These are phyloP conservation scores for Leccinum boreale DNA, from an alignment of 768 basidiomycete species.

Conservation along the genomic window DNA sequence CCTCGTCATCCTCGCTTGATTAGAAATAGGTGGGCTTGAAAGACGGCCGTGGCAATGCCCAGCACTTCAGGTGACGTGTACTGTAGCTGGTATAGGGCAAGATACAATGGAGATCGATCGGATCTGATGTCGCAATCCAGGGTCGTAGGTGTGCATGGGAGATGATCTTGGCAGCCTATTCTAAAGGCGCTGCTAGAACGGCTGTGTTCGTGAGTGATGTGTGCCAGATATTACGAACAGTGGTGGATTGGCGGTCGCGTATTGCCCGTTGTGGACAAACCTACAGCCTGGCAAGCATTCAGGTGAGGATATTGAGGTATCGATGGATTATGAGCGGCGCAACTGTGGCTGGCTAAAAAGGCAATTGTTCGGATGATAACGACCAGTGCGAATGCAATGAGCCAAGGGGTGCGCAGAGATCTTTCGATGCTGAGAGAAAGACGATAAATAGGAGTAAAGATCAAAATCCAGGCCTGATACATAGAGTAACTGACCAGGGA, in stretches of 20 bases:
- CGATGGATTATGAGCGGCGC: conserved; percentile 1
- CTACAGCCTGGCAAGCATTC: neutral
- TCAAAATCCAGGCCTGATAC: neutral
- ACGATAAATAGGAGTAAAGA: neutral
- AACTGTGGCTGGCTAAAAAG: neutral
- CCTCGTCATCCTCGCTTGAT: conserved; percentile 14
- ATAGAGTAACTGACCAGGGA: neutral
- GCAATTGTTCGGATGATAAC: neutral
- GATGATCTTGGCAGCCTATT: neutral
- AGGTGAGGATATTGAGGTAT: neutral
- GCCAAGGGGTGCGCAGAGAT: neutral
- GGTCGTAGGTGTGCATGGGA: neutral
- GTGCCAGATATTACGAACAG: neutral
- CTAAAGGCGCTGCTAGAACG: neutral
- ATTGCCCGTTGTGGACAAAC: neutral
- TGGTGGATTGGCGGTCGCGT: neutral
- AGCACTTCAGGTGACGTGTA: conserved; percentile 10
- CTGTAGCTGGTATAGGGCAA: conserved; percentile 2
- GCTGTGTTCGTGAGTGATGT: neutral
- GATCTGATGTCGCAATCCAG: conserved; percentile 12
- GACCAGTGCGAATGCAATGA: neutral
- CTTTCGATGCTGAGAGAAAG: neutral
- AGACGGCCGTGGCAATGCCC: neutral
- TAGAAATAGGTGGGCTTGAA: conserved; percentile 1
- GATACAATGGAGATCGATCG: conserved; percentile 20